A percentile compares a stretch with the other conserved stretches of the same genome.
Evolutionary conservation across 169 alveolate genomes (phyloP).

Genomic region (Eimeria tenella): DNA sequence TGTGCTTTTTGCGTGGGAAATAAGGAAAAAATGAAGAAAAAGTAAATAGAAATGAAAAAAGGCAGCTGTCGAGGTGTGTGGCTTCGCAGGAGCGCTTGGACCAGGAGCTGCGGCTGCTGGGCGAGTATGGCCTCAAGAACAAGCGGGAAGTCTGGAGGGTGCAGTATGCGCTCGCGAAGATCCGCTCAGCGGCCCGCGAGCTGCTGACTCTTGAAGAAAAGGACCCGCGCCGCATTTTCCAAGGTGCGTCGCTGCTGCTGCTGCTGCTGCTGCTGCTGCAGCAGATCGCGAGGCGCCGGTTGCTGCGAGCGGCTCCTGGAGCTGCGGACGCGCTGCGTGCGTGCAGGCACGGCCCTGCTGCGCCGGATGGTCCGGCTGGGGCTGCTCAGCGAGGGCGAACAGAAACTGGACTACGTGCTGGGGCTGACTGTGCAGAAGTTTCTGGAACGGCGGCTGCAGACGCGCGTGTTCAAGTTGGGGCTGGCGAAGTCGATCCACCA

Average conservation of each 20-base stretch:
- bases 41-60: too few relatives aligned
- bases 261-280: background rate
- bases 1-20: too few relatives aligned
- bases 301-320: background rate
- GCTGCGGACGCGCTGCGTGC: background rate
- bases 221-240: conserved; percentile 97
- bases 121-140: conserved; percentile 99
- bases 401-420: conserved; percentile 98
- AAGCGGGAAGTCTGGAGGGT: conserved; percentile 99
- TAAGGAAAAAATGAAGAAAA: too few relatives aligned
- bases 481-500: conserved; percentile 99
- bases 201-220: conserved; percentile 98
- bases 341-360: conserved; percentile 96
- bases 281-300: background rate
- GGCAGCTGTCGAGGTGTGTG: too few relatives aligned
- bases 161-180: conserved; percentile 98
- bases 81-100: conserved; percentile 94
- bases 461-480: conserved; percentile 97
- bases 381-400: conserved; percentile 96
- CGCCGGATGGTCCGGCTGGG: conserved; percentile 99
- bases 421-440: conserved; percentile 98
- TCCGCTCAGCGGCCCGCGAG: conserved; percentile 99
- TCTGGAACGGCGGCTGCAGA: conserved; percentile 99
- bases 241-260: conserved; percentile 87
- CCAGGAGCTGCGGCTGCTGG: conserved; percentile 97